Base-by-base conservation (phyloP, 2,329 filamentous ascomycete species). In the Nakataea oryzae region DNA sequence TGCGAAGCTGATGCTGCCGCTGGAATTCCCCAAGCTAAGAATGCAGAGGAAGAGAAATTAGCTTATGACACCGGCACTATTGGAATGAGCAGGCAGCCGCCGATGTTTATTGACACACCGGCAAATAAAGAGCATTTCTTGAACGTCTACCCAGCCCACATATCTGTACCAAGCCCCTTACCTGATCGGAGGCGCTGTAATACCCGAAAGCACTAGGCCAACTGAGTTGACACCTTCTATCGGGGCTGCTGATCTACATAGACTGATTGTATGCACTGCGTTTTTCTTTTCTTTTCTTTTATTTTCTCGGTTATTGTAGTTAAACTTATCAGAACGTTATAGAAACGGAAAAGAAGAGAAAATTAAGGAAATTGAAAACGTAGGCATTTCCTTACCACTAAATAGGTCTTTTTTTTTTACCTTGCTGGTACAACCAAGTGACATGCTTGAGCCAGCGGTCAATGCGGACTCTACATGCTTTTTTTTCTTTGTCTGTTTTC, bases 21-120 rank as follows among this genome's bases (percentile, higher is more conserved):
- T 97, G 58, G 82, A 87, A 63, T 97, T 97, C 72, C 95, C 93
- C 1, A 92, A 88, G 76, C 69, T 75, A 66, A 61, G 50, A 34
- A 47, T 57, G 60, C 54, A 32, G 11, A 55, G 54, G 54, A 57
- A 26, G 54, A 61, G 54, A 54, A 50, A 50, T n/a, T 50, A 50
- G 41, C 7, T n/a, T n/a, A 50, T n/a, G 21, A n/a, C 41, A 24
- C 13, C 41, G 21, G 6, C 41, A n/a, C 3, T n/a, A n/a, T n/a
- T 24, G 41, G 7, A 17, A 50, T 9, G 41, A 50, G 41, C 6
- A 47, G 41, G 41, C 41, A 30, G 17, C 11, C 26, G 6, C 55
- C n/a, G n/a, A 30, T 27, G 26, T 57, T 8, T 26, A 29, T 29
- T 8, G 55, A 27, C 13, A 30, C 11, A n/a, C 14, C 14, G 47